phyloP scores from a whole-genome alignment of 768 basidiomycete genomes.

The Leccinum uliginosum region DNA sequence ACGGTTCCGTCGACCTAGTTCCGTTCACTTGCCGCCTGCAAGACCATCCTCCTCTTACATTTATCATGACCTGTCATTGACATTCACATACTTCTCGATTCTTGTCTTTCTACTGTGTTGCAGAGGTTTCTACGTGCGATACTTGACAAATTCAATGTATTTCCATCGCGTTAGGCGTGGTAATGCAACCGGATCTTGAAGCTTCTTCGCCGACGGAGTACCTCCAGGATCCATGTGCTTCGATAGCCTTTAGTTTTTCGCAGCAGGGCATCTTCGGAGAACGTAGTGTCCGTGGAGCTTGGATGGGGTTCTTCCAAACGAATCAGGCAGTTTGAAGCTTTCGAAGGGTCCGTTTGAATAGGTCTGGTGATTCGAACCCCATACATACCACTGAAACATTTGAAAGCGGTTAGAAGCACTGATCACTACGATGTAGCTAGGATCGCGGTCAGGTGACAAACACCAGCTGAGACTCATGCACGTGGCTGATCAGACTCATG shows the following conservation, averaged over 20 bases:
- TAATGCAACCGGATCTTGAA: constrained; percentile 1
- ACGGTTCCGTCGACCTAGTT: constrained; percentile 9
- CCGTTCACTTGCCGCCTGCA: constrained; percentile 10
- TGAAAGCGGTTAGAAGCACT: neutral
- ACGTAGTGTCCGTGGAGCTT: neutral
- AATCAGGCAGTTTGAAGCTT: neutral
- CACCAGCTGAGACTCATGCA: neutral
- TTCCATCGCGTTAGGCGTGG: constrained; percentile 10
- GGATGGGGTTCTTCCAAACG: neutral
- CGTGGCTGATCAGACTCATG: neutral
- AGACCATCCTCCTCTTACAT: constrained; percentile 7
- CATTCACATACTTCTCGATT: constrained; percentile 8
- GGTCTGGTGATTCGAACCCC: neutral
- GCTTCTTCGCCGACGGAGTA: neutral
- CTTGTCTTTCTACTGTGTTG: constrained; percentile 12
- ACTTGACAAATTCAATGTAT: constrained; percentile 15
- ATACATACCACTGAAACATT: neutral
- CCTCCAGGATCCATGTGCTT: neutral
- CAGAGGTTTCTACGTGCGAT: constrained; percentile 9
- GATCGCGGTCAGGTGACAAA: neutral
- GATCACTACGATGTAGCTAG: neutral
- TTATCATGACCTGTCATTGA: constrained; percentile 25
- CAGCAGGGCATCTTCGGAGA: neutral
- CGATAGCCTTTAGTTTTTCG: neutral
- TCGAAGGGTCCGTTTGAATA: neutral